Evolutionary conservation across 1,284 basidiomycete genomes (phyloP).

Genomic region (Austropuccinia psidii): DNA sequence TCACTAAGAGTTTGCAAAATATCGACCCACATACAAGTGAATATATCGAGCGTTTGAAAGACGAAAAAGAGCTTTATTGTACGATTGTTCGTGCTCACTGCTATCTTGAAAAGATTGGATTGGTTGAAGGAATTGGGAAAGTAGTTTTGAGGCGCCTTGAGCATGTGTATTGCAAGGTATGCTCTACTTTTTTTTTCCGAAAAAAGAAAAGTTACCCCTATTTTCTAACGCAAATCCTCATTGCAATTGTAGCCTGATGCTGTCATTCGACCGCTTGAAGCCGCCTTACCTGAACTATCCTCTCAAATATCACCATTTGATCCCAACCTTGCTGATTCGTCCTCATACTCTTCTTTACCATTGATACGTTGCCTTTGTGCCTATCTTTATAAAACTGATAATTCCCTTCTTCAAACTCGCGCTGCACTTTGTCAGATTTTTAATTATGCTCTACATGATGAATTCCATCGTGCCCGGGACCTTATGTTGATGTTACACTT

Average conservation of each 20-base stretch:
- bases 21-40: slow-evolving; percentile 98
- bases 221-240: not conserved
- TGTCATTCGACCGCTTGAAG: slow-evolving; percentile 84
- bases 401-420: slow-evolving; percentile 82
- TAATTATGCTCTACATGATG: slow-evolving; percentile 90
- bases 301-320: slow-evolving; percentile 53
- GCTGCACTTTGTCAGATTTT: slow-evolving; percentile 98
- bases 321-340: slow-evolving; percentile 52
- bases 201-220: no score
- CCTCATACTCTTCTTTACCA: slow-evolving; percentile 49
- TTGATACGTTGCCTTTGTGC: slow-evolving; percentile 85
- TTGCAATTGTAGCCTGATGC: slow-evolving; percentile 74
- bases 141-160: slow-evolving; percentile 92
- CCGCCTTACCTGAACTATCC: slow-evolving; percentile 54
- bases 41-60: slow-evolving; percentile 90
- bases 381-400: slow-evolving; percentile 84
- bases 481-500: slow-evolving; percentile 98
- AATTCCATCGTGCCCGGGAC: slow-evolving; percentile 94
- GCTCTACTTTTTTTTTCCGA: slow-evolving; percentile 36
- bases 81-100: slow-evolving; percentile 86
- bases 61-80: slow-evolving; percentile 88
- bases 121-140: slow-evolving; percentile 70
- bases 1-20: slow-evolving; percentile 94
- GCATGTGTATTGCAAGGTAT: slow-evolving; percentile 94
- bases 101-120: slow-evolving; percentile 73